Evolutionary conservation across 2,329 filamentous ascomycete species (phyloP).

Genomic region (Xylaria hypoxylon): DNA sequence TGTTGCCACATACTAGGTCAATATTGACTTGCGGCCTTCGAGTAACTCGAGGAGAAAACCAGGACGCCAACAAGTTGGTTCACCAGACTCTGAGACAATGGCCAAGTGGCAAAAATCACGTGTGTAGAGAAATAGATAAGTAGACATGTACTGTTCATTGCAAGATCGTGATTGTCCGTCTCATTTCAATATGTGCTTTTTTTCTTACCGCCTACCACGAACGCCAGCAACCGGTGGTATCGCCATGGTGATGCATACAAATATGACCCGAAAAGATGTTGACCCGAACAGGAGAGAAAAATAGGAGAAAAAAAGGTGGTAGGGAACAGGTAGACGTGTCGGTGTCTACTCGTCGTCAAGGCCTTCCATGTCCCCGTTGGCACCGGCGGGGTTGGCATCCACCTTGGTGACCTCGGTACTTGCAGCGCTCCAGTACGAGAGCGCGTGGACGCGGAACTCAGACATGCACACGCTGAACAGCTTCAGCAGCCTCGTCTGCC

Average conservation of each 20-base stretch:
- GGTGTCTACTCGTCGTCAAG: constrained; percentile 40
- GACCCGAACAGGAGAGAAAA: constrained; percentile 18
- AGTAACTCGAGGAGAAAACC: neutral
- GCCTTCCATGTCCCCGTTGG: constrained; percentile 39
- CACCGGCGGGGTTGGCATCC: constrained; percentile 51
- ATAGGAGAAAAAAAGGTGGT: constrained; percentile 11
- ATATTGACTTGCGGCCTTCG: neutral
- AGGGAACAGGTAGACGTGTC: neutral
- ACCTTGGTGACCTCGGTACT: constrained; percentile 70
- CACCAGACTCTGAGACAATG: neutral
- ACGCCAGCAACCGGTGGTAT: constrained; percentile 49
- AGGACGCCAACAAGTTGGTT: neutral
- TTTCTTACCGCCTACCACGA: constrained; percentile 40
- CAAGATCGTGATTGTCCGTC: constrained; percentile 23
- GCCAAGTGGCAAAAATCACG: neutral
- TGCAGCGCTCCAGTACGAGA: constrained; percentile 77
- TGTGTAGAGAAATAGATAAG: neutral
- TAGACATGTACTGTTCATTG: constrained; percentile 13
- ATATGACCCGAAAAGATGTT: constrained; percentile 25
- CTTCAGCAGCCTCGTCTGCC: constrained; percentile 94
- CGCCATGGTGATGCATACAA: constrained; percentile 46
- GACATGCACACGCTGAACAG: constrained; percentile 90
- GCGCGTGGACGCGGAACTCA: constrained; percentile 85
- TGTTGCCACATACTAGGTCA: neutral
- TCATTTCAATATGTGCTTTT: constrained; percentile 28